Evolutionary conservation across 139 green algal species (phyloP), one percentile per base, ranked within the genome.

Genomic region (Gonium pectorale): DNA sequence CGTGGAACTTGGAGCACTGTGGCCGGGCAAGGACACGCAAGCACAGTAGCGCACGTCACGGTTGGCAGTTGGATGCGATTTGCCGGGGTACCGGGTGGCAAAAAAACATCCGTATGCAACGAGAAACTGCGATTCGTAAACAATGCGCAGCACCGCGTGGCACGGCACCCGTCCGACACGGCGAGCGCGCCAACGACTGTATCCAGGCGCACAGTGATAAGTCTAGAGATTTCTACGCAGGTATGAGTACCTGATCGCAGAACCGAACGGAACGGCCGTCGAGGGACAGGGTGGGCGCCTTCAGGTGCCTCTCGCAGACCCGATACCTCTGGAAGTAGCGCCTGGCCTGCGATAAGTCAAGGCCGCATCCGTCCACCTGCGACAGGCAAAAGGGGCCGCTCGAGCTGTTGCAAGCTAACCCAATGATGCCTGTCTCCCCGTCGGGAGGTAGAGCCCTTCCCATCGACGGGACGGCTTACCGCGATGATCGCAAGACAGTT

Each of bases 241-340:
- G n/a, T n/a, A n/a, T n/a, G n/a, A n/a, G n/a, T n/a, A n/a, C n/a
- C n/a, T n/a, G n/a, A n/a, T n/a, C n/a, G n/a, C n/a, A n/a, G n/a
- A n/a, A n/a, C n/a, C n/a, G n/a, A n/a, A n/a, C n/a, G 15, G 46
- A 54, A 15, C 15, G 11, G 7, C 77, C 77, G 24, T 83, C 77
- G 59, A 72, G 60, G 19, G 62, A 43, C 31, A 83, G 43, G 1
- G 56, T 46, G 0, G 74, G 74, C 11, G 74, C 56, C 56, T 89
- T 89, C 19, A 89, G 51, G 59, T 90, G 86, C 43, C 79, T 59
- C 63, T 88, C 79, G 51, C 86, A 90, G 5, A 90, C 71, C 7
- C 81, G 37, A 46, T 90, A 90, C 35, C 86, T 59, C 54, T 87
- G 78, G 40, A 87, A 90, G 63, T 90, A 90, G 31, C 83, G 83